Evolutionary conservation across 331 rosid genomes (phyloP).

Genomic region (Prunus yedoensis): DNA sequence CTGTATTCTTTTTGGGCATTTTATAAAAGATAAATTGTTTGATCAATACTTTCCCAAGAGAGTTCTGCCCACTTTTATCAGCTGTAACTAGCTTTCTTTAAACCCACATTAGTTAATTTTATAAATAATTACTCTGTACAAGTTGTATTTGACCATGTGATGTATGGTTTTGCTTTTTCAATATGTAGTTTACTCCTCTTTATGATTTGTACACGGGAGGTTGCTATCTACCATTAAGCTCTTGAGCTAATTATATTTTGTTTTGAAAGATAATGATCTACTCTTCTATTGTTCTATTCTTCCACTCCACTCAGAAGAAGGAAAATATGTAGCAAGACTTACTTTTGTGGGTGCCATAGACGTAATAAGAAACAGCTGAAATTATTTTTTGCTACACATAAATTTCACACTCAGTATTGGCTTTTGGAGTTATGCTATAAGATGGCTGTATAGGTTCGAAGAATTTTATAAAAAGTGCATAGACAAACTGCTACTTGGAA

Average conservation of each 20-base stretch:
- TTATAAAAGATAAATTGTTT: conserved; percentile 30
- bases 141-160: conserved; percentile 24
- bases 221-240: conserved; percentile 12
- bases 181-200: not conserved
- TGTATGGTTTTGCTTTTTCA: conserved; percentile 11
- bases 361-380: not conserved
- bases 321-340: conserved; percentile 2
- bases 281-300: not conserved
- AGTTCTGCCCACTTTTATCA: conserved; percentile 18
- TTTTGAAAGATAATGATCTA: conserved; percentile 5
- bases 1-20: conserved; percentile 39
- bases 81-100: conserved; percentile 37
- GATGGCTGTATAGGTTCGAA: conserved; percentile 4
- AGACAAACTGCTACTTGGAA: not conserved
- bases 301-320: not conserved
- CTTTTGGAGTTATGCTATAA: not conserved
- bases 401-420: not conserved
- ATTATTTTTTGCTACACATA: not conserved
- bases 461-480: not conserved
- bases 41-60: conserved; percentile 23
- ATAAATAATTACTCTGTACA: conserved; percentile 29
- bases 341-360: not conserved
- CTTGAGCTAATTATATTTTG: not conserved
- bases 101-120: conserved; percentile 23
- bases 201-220: conserved; percentile 1